Percentiles rank a stretch among this genome's conserved stretches.
These are phyloP conservation scores for Liriodendron chinense DNA, from an alignment of 164 flowering plant species.

Conservation along the genomic window DNA sequence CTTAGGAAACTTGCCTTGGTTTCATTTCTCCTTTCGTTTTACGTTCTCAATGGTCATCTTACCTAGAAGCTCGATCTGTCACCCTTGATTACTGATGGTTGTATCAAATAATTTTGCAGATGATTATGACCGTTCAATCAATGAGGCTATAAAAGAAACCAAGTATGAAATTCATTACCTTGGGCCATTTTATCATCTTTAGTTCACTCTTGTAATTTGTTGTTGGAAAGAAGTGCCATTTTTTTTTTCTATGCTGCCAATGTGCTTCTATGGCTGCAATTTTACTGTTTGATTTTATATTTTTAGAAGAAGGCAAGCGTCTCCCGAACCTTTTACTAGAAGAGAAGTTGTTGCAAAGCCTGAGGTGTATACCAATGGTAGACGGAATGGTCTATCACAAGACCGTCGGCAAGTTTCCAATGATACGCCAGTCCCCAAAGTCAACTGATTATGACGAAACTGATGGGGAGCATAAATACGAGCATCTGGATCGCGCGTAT, in stretches of 20 bases:
- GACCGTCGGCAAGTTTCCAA: slow-evolving; percentile 29
- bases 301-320: slow-evolving; percentile 53
- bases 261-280: neutral
- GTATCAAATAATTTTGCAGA: slow-evolving; percentile 53
- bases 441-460: slow-evolving; percentile 59
- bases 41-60: too few species aligned
- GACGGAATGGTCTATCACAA: slow-evolving; percentile 54
- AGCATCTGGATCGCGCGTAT: slow-evolving; percentile 70
- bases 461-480: slow-evolving; percentile 49
- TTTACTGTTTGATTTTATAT: neutral
- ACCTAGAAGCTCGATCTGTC: neutral
- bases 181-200: neutral
- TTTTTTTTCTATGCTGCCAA: neutral
- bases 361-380: slow-evolving; percentile 65
- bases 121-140: slow-evolving; percentile 89
- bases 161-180: slow-evolving; percentile 49
- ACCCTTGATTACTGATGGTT: slow-evolving; percentile 3
- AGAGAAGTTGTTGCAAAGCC: slow-evolving; percentile 46
- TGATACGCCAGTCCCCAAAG: slow-evolving; percentile 52
- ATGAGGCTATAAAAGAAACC: slow-evolving; percentile 93
- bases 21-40: too few species aligned
- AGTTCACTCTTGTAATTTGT: neutral
- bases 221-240: neutral
- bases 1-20: too few species aligned
- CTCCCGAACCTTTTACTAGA: slow-evolving; percentile 62